Base-by-base conservation (phyloP, 225 moss, liverwort and hornwort species). In the Sphagnum tenellum region DNA sequence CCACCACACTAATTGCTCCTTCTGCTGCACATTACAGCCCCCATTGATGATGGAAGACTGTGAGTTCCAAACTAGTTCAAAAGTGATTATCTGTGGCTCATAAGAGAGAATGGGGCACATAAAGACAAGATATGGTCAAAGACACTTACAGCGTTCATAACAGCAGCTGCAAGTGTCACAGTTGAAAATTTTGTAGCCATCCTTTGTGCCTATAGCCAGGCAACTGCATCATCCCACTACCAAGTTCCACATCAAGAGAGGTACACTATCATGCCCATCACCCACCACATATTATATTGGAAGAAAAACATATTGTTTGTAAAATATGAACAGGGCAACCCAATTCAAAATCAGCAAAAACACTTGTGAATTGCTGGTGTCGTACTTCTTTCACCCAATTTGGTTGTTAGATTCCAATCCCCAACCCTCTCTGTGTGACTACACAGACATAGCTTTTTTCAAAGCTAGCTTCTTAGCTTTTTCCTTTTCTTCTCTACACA, bases 161-260 rank as follows among this genome's bases (percentile, higher is more conserved):
- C 89, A 91, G 81, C 82, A 87, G 55, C 72, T 79, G 69, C 91
- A 84, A 29, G 82, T 82, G 67, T 91, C 79, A 73, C 94, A 89
- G 61, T 91, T 82, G 72, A 89, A 94, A 67, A 94, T 91, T 65
- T 86, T 89, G 67, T 88, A 82, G 13, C 87, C 91, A 69, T 89
- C 82, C 56, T 64, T 81, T 45, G 87, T 89, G 71, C 94, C 87
- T 64, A 94, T 79, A 54, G 75, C 86, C 70, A 91, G 78, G 72
- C 89, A 91, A 74, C 91, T 91, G 72, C 69, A 45, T 54, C 68
- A 14, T 8, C n/a, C 7, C 47, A 64, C 45, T 9, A 13, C 48
- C 49, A 49, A 48, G n/a, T 59, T 55, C 53, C 54, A 68, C 12
- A 45, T 67, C 56, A 68, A 45, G 54, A 51, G 61, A 54, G 7